Base-by-base conservation (phyloP, 164 flowering plant genomes). In the Aristolochia fimbriata region DNA sequence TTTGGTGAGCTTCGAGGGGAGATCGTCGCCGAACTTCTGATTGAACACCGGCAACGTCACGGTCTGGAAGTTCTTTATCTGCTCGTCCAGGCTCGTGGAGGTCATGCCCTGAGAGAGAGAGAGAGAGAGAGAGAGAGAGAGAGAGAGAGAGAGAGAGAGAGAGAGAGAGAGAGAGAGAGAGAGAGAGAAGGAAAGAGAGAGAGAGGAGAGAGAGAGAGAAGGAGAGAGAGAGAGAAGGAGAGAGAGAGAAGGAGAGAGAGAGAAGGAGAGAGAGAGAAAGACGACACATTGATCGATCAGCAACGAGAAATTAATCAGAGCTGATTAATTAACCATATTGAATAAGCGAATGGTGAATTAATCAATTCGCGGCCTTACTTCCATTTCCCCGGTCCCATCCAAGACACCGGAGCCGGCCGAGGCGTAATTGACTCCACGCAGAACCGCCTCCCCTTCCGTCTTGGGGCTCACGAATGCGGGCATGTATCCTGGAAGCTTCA, bases 361-460 rank as follows among this genome's bases (percentile, higher is more conserved):
- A 50, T 16, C 1, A 49, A 12, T 49, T 49, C 51, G 22, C 30
- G 14, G 19, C 7, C 78, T 70, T 70, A 85, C 91, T 33, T 73
- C 67, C 45, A 76, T 6, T 1, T 64, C 57, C 50, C 87, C 83
- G 10, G 93, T 86, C 14, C 70, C 70, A 50, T 83, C 81, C 0
- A 82, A 74, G 10, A 82, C 83, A 0, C 93, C 93, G 4, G 88
- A 83, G 22, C 75, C 87, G 51, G 82, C 93, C 10, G 88, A 79
- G 6, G 89, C 93, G 58, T 49, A 81, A 64, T 82, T 73, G 23
- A 82, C 88, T 13, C 93, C 93, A 59, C 67, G 73, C 37, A 78
- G 11, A 31, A 83, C 71, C n/a, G 20, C 73, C 15, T 11, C 14
- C 5, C 83, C 85, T 37, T 58, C 73, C 0, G 91, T 78, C 2